Evolutionary conservation across 495 filamentous ascomycete species (phyloP), one percentile per base, ranked within the genome.

Genomic region (Talaromyces thailandensis): DNA sequence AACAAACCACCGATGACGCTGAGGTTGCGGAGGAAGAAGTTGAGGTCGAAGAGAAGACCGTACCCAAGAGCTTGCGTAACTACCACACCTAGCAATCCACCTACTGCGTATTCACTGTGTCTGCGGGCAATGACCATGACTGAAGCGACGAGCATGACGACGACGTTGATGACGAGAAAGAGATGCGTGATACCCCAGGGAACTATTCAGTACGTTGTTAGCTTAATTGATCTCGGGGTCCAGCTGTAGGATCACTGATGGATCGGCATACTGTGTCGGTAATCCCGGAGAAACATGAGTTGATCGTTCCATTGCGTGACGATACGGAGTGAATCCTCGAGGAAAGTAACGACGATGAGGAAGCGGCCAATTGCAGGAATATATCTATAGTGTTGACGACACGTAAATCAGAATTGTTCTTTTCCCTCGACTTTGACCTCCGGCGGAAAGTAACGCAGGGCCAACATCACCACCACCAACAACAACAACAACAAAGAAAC

Each of bases 1-100:
- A 98, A 82, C 48, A 98, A 83, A 60, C 94, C 94, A 66, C 94
- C 94, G 78, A 98, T 90, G 67, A 98, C 94, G 64, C 90, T 95
- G 63, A 98, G 81, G 71, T 98, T 98, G 73, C 94, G 93, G 64
- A 98, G 89, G 86, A 98, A 98, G 81, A 98, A 98, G 82, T 98
- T 98, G 68, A 97, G 84, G 75, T 98, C 95, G 76, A 98, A 98
- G 77, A 98, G 97, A 35, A 98, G 86, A 45, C 94, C 94, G 70
- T 98, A 98, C 65, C 94, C 94, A 26, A 98, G 84, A 29, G 93
- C 94, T 77, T 98, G 94, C n/a, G 92, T 91, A 64, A 98, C 73
- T 29, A 98, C 94, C 31, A 98, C 94, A 56, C 77, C 88, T 65
- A 96, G 84, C 63, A 98, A 86, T 65, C 94, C 94, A 57, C 79